Conservation (phyloP, 768 basidiomycete genomes). For the Leccinum disarticulatum region DNA sequence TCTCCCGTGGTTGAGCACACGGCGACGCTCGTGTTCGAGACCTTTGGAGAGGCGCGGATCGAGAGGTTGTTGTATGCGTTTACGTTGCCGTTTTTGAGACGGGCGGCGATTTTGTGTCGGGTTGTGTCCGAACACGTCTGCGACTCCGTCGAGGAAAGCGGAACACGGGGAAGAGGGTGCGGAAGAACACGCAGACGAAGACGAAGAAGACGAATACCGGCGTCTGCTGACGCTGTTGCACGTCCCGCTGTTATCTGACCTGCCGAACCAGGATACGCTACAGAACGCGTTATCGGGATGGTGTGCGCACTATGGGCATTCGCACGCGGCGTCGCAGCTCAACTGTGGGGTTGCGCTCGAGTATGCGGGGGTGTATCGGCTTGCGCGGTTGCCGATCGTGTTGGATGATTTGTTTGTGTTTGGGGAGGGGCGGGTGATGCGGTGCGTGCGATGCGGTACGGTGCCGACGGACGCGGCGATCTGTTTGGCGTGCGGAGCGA, state of each 20-base stretch:
- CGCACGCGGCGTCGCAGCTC: conserved; percentile 73
- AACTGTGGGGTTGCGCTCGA: conserved; percentile 82
- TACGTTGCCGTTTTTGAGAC: conserved; percentile 88
- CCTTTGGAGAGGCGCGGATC: conserved; percentile 80
- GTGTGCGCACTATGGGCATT: conserved; percentile 86
- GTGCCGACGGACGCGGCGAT: conserved; percentile 86
- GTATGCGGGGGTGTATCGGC: conserved; percentile 78
- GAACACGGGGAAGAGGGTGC: conserved; percentile 15
- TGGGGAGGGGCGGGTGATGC: conserved; percentile 54
- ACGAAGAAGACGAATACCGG: conserved; percentile 67
- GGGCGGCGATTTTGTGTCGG: conserved; percentile 81
- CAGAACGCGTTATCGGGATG: conserved; percentile 87
- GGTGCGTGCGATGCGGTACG: conserved; percentile 74
- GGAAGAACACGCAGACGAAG: conserved; percentile 39
- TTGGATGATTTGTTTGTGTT: conserved; percentile 89
- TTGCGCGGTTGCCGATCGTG: conserved; percentile 75
- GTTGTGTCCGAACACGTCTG: conserved; percentile 65
- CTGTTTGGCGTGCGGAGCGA: conserved; percentile 86
- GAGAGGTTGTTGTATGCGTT: conserved; percentile 86
- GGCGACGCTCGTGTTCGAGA: conserved; percentile 73
- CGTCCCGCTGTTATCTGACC: conserved; percentile 76
- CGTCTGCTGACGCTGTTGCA: conserved; percentile 73
- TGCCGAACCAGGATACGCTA: conserved; percentile 82
- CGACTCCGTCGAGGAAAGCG: conserved; percentile 35
- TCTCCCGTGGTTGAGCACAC: conserved; percentile 86